Base-by-base conservation (phyloP, 2,329 filamentous ascomycete genomes). In the Rhinocladiella similis region DNA sequence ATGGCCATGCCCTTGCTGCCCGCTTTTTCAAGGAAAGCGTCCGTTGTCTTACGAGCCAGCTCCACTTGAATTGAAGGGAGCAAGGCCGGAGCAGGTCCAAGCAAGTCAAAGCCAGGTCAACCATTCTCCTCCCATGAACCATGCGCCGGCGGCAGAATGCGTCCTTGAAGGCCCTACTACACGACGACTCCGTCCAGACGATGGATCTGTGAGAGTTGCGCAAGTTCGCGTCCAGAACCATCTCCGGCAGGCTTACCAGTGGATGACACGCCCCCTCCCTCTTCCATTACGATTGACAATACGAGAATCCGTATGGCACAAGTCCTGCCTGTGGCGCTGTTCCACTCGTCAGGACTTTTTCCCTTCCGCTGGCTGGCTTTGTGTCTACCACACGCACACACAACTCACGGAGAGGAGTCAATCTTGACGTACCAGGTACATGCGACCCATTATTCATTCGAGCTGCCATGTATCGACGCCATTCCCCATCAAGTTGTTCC, bases 301-400 rank as follows among this genome's bases (percentile, higher is more conserved):
- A 27, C 25, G 29, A 33, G 29, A 33, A 10, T 33, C 29, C 29
- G 29, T 33, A 9, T 33, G 56, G 50, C 57, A 52, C 53, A 51
- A 27, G 59, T 59, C 59, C 58, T 54, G 56, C 53, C 50, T 62
- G 59, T 62, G 59, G 59, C 59, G 59, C 53, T 57, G 56, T 50
- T 33, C 56, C 56, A 56, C 53, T 45, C 54, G 39, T 47, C 43
- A 57, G 57, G 53, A 50, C 50, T 46, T 56, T 33, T 57, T 57
- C 38, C 50, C 45, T 29, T 47, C 45, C 29, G 50, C 48, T 51
- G 29, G 6, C 29, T 47, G 38, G 48, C 53, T 39, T 54, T 53
- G 57, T 43, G 53, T 47, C 19, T 47, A 43, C 47, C 50, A 39
- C 10, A 33, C 10, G 10, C 7, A 12, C 29, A 10, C 29, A 12